Percentiles rank a stretch among this genome's conserved stretches.
These are phyloP conservation scores for Hypoxylon perforatum DNA, from an alignment of 495 filamentous ascomycete genomes.

Conservation along the genomic window DNA sequence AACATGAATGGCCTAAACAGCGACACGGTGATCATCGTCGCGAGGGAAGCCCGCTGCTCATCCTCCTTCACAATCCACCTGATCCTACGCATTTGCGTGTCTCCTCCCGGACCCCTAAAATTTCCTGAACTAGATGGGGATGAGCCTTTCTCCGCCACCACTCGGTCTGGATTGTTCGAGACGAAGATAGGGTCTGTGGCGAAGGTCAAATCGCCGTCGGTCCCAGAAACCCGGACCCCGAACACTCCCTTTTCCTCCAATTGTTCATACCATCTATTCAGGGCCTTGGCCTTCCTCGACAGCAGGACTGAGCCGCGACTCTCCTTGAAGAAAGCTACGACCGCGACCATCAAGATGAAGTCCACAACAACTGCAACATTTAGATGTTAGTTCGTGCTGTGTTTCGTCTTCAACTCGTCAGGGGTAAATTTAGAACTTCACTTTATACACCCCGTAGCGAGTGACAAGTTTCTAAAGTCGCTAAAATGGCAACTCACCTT, in stretches of 20 bases:
- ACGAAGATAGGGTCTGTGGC: neutral
- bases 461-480: too few relatives aligned
- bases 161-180: neutral
- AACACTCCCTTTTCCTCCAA: constrained; percentile 73
- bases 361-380: constrained; percentile 66
- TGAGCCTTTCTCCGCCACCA: constrained; percentile 43
- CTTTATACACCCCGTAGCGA: neutral
- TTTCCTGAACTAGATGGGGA: constrained; percentile 43
- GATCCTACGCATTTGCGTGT: constrained; percentile 64
- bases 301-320: constrained; percentile 86
- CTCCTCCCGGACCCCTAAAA: constrained; percentile 15
- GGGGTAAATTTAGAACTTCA: too few relatives aligned
- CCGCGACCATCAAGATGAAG: constrained; percentile 68
- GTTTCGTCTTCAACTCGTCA: neutral
- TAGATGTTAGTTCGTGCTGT: constrained; percentile 4
- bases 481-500: constrained; percentile 17
- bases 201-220: constrained; percentile 1
- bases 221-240: constrained; percentile 62
- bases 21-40: constrained; percentile 79
- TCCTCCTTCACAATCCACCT: constrained; percentile 89
- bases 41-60: constrained; percentile 77
- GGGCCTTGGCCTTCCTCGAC: constrained; percentile 73
- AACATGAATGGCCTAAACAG: constrained; percentile 85
- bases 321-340: constrained; percentile 80
- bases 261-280: constrained; percentile 85